Evolutionary conservation across 2,329 filamentous ascomycete species (phyloP).

Genomic region (Plectosphaerella cucumerina): DNA sequence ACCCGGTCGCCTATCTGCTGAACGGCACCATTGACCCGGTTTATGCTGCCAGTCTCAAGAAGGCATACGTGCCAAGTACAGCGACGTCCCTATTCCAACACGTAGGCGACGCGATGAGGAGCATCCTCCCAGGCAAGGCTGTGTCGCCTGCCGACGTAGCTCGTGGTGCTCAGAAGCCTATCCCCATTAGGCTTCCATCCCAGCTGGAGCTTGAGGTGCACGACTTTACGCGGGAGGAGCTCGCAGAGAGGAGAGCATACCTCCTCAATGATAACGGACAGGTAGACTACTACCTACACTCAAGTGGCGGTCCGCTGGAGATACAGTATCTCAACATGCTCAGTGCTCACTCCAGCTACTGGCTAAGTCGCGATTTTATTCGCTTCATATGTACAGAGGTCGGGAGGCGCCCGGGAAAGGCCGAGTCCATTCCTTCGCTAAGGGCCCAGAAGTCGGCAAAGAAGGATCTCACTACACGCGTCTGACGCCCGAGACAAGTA

Average conservation of each 20-base stretch:
- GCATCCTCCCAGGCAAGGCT: slow-evolving; percentile 52
- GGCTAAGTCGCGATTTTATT: slow-evolving; percentile 84
- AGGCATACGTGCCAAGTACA: slow-evolving; percentile 73
- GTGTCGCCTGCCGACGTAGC: slow-evolving; percentile 7
- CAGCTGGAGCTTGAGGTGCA: slow-evolving; percentile 92
- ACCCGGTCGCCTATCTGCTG: slow-evolving; percentile 83
- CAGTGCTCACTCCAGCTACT: slow-evolving; percentile 91
- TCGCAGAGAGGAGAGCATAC: slow-evolving; percentile 83
- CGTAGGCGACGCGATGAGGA: slow-evolving; percentile 58
- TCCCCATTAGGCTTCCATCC: slow-evolving; percentile 47
- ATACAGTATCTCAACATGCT: slow-evolving; percentile 98
- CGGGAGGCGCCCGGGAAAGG: slow-evolving; percentile 67
- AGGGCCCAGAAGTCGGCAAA: slow-evolving; percentile 52
- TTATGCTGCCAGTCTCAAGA: slow-evolving; percentile 73
- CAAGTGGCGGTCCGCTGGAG: slow-evolving; percentile 81
- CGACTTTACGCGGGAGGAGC: slow-evolving; percentile 87
- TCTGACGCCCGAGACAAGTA: no score
- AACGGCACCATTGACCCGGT: slow-evolving; percentile 83
- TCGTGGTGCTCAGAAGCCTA: slow-evolving; percentile 21
- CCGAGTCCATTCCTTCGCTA: slow-evolving; percentile 53
- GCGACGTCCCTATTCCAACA: slow-evolving; percentile 61
- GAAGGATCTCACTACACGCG: not conserved
- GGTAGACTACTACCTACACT: slow-evolving; percentile 83
- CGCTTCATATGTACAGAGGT: slow-evolving; percentile 85
- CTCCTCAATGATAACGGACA: slow-evolving; percentile 95